Evolutionary conservation across 1,139 yeast species (phyloP), one percentile per base, ranked within the genome.

Genomic region (Suhomyces wounanorum): DNA sequence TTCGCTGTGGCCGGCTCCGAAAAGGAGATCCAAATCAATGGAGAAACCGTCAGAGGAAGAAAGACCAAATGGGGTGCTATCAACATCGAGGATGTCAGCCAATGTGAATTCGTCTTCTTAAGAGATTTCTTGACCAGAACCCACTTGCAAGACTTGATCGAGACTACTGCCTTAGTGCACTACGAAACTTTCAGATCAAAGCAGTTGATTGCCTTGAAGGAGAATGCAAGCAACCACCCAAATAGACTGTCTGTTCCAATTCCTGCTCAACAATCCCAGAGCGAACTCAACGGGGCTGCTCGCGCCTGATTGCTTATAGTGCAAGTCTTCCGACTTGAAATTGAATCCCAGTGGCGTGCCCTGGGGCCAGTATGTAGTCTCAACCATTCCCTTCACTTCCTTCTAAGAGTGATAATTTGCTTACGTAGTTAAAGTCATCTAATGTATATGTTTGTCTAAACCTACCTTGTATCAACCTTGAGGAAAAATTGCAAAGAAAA

Each of bases 1-100:
- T 94, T 94, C 75, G 98, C 99, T 1, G 83, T 94, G 45, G 91
- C 92, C 50, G 99, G 98, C 40, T 87, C 96, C n/a, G 96, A 91
- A 66, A 81, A 78, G 54, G 87, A 86, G 60, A 82, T 89, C 55
- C 80, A 85, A 52, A 73, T 84, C 52, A 82, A 84, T 59, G 97
- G 97, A 44, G 89, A 87, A 63, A 73, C 80, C 30, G 89, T 90
- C 40, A 86, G 95, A 63, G 97, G 97, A 45, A 85, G 99, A 75
- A 85, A 87, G 71, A 90, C 95, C 52, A 84, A 87, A 66, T 94
- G 97, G 97, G 98, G 98, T 43, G 79, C 85, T 25, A 85, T 90
- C 58, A 87, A 92, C 68, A 89, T 94, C 52, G 98, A 92, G 72
- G 97, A 94, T 70, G 92, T 90, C 52, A 83, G 85, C 54, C 98